Evolutionary conservation across 352 stramenopile species (phyloP), one percentile per base, ranked within the genome.

Genomic region (Lagenidium sp.): DNA sequence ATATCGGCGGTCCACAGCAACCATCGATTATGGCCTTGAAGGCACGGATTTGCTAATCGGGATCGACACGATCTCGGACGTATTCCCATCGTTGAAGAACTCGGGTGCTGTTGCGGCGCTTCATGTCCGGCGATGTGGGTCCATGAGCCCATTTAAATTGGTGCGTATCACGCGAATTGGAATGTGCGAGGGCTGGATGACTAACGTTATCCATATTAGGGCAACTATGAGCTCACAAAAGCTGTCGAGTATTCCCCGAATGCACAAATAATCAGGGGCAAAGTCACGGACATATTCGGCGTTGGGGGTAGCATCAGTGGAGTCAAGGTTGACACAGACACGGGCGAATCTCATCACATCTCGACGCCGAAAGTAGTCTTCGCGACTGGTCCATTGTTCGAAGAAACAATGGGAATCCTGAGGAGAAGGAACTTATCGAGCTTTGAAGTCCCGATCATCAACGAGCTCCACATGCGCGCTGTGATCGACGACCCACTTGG

Each of bases 121-220:
- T 1, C 76, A 88, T 50, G 76, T 88, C 15, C 76, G 76, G 20
- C 70, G 76, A 15, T 84, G 71, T 36, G 76, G 76, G 0, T 86
- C 76, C 0, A 61, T 89, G 42, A 78, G 85, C 29, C 76, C 63
- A 10, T 76, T 83, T 24, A 85, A 85, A 28, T 45, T 85, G 38
- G 65, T 82, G 37, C 1, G 42, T 41, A 10, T n/a, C n/a, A n/a
- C n/a, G n/a, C n/a, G n/a, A n/a, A n/a, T n/a, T n/a, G n/a, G n/a
- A n/a, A n/a, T n/a, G n/a, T n/a, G n/a, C n/a, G 24, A 12, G 7
- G n/a, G 29, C 12, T 44, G 3, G 20, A 15, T 46, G 35, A 49
- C 20, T 6, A 4, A 26, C 0, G 11, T n/a, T 45, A 5, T 8
- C n/a, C 34, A 18, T 6, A 3, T 18, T 24, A 69, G 60, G 56